phyloP scores from a whole-genome alignment of 2,329 filamentous ascomycete genomes.

The Aspergillus brunneoviolaceus region DNA sequence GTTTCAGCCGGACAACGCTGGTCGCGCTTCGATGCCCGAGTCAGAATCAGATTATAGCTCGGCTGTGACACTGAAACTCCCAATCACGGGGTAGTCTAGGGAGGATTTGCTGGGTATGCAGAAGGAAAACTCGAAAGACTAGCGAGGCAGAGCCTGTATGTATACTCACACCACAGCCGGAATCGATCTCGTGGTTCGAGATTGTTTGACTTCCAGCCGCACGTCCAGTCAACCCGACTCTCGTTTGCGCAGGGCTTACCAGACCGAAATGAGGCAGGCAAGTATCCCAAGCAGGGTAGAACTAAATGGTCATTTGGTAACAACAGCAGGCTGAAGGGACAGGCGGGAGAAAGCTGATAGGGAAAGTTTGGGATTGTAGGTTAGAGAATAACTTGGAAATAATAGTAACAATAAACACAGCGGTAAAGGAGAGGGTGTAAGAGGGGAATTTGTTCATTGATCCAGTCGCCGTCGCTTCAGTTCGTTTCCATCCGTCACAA shows the following conservation, averaged over 20 bases:
- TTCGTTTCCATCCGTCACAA: not conserved
- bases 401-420: not conserved
- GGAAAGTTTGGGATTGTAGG: not conserved
- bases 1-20: not conserved
- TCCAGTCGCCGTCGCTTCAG: not conserved
- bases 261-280: slow-evolving; percentile 7
- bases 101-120: slow-evolving; percentile 5
- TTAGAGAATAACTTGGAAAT: not conserved
- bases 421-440: not conserved
- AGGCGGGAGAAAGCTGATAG: slow-evolving; percentile 2
- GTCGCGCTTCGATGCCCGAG: slow-evolving; percentile 3
- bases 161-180: slow-evolving; percentile 11
- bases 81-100: slow-evolving; percentile 1
- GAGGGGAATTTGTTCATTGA: not conserved
- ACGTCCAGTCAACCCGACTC: not conserved
- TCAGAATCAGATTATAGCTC: not conserved
- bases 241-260: not conserved
- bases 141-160: slow-evolving; percentile 13
- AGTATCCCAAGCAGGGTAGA: not conserved
- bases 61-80: not conserved
- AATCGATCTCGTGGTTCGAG: slow-evolving; percentile 3
- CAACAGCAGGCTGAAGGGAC: slow-evolving; percentile 3
- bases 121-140: slow-evolving; percentile 7
- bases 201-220: not conserved
- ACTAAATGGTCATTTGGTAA: not conserved